Evolutionary conservation across 176 grass and related monocot genomes (phyloP), one percentile per base, ranked within the genome.

Genomic region (Guadua angustifolia): DNA sequence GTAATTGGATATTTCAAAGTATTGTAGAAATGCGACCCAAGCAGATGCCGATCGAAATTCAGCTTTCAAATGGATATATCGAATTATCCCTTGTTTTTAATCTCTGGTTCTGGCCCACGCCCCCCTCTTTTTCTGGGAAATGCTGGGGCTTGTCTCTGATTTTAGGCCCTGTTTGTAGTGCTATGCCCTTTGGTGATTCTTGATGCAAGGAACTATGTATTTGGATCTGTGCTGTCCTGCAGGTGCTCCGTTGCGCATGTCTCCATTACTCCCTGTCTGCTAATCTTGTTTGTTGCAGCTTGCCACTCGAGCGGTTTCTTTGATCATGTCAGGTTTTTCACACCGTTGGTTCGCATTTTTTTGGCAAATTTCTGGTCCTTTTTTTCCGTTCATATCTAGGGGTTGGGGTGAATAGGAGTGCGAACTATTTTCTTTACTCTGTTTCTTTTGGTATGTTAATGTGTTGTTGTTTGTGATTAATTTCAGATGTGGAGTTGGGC

Each of bases 141-240:
- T 65, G 71, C 44, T 19, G 21, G 65, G 12, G 62, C 6, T 55
- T 84, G 11, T 58, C 22, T 45, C 17, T 32, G 49, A 24, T 78
- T 35, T 26, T 46, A 43, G 42, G 39, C 1, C 25, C 57, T 33
- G 1, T 39, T 76, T 44, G 5, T 67, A 21, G 22, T 36, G 50
- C 22, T 57, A 11, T 39, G 10, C 51, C 61, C 3, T 49, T 18
- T 21, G n/a, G 58, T 51, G 21, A n/a, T 69, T 46, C 24, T 57
- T 60, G 49, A 36, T 69, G 62, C 60, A 13, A 18, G 32, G 49
- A 18, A 17, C 44, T 21, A 22, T n/a, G 25, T 49, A 64, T 70
- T 55, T 79, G 65, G 83, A 72, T 86, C 75, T 86, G 66, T 62
- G 29, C 5, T 10, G 38, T 39, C 53, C 21, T 1, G 21, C 53